Base-by-base conservation (phyloP, 805 yeast species). In the Ogataea saltuana region DNA sequence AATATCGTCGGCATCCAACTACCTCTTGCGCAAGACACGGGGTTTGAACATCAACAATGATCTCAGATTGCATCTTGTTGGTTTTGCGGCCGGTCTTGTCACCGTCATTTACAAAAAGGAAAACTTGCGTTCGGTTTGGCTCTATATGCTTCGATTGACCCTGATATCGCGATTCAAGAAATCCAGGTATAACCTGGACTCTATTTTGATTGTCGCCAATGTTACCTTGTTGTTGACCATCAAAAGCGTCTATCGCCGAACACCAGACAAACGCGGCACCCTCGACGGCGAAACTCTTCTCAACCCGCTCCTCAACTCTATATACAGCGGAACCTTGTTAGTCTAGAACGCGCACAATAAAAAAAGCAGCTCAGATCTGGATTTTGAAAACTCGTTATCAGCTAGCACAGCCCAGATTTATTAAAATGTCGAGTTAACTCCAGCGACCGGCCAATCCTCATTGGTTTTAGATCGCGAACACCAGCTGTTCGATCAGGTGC, bases 141-240 rank as follows among this genome's bases (percentile, higher is more conserved):
- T 53, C 10, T 55, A 55, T 25, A 27, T 53, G 13, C 33, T 55
- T 25, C 42, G 57, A 23, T 22, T 53, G 41, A 53, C 57, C 2
- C 11, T 53, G 34, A 32, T 51, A 19, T 51, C 57, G 12, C 47
- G 46, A 26, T 42, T 44, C 36, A 33, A 38, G 7, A 36, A 23
- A 3, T 29, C 39, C 17, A 44, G 39, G 16, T 45, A 41, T 27
- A 48, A 51, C 19, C 11, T 49, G 17, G 57, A 55, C 40, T 44
- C 48, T 18, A 3, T 45, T 7, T 20, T 53, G 22, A 22, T 51
- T 11, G 46, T 50, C 0, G 11, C 38, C n/a, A 51, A 53, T 29
- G 20, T 49, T 6, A 22, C 50, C 2, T 27, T 48, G 7, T 36
- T 55, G 12, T 35, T 53, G 17, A 37, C 54, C 9, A 42, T 55